These are phyloP conservation scores for Cryptococcus hybrid DNA, from an alignment of 1,284 basidiomycete genomes.

Conservation along the genomic window DNA sequence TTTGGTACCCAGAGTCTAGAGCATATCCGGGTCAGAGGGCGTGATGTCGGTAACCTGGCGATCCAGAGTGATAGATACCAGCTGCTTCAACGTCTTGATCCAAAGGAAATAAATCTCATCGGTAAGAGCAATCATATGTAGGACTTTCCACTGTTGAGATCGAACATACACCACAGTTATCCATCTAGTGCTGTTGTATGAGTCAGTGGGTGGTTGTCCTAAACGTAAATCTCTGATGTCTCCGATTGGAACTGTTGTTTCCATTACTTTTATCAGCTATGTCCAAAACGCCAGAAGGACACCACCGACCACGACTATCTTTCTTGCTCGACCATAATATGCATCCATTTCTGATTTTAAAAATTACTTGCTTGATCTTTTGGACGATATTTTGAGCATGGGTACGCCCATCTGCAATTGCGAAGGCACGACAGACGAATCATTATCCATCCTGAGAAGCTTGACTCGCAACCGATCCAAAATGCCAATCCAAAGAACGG, in stretches of 20 bases:
- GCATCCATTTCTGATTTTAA: slow-evolving; percentile 71
- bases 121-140: slow-evolving; percentile 81
- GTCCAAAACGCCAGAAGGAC: background rate
- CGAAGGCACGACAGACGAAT: slow-evolving; percentile 9
- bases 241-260: slow-evolving; percentile 71
- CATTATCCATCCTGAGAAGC: slow-evolving; percentile 10
- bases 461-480: too few species aligned
- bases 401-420: slow-evolving; percentile 36
- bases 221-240: slow-evolving; percentile 88
- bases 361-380: slow-evolving; percentile 73
- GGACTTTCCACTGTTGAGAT: slow-evolving; percentile 77
- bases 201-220: slow-evolving; percentile 63
- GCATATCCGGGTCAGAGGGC: slow-evolving; percentile 39
- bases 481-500: too few species aligned
- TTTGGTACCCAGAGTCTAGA: slow-evolving; percentile 36
- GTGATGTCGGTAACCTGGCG: slow-evolving; percentile 34
- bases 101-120: slow-evolving; percentile 62
- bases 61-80: slow-evolving; percentile 44
- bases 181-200: slow-evolving; percentile 52
- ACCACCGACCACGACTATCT: slow-evolving; percentile 61
- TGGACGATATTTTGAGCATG: slow-evolving; percentile 87
- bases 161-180: slow-evolving; percentile 54
- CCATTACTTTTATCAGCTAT: background rate
- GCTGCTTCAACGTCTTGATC: slow-evolving; percentile 51
- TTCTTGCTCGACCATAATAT: slow-evolving; percentile 84